Base-by-base conservation (phyloP, 768 basidiomycete genomes). In the Tephrocybe sp. region DNA sequence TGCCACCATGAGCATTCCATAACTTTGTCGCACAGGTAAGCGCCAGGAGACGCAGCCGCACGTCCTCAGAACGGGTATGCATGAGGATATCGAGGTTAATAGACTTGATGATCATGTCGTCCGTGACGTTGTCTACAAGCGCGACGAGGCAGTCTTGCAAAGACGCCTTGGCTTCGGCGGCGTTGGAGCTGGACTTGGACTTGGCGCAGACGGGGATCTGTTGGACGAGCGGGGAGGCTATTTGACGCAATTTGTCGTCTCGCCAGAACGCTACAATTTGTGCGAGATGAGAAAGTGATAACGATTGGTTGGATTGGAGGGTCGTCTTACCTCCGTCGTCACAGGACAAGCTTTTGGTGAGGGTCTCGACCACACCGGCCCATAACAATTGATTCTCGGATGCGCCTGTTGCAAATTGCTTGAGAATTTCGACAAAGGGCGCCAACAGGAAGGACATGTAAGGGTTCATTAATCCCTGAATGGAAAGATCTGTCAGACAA, bases 211-310 rank as follows among this genome's bases (percentile, higher is more conserved):
- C 69, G 4, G 81, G 69, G 14, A 92, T 72, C 66, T 97, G 94
- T 12, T 77, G 71, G 5, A 89, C 73, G 26, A 94, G 56, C 1
- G 79, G 71, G 5, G 78, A 68, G 5, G 81, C 65, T 6, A 95
- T 70, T 48, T 81, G 78, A 7, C 82, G 76, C 19, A 92, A 65
- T 56, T 87, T 88, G 61, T 91, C 85, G 55, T 91, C 87, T 3
- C 89, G 83, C 95, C 95, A 98, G 77, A 90, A 97, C 9, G 75
- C 94, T 95, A 36, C n/a, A n/a, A n/a, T n/a, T n/a, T 16, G 41
- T 55, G 31, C 22, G 39, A 30, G n/a, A 22, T 41, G 38, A 10
- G 4, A 26, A 43, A 20, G 1, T n/a, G 12, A 34, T 14, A 40
- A 32, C 22, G n/a, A n/a, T n/a, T 16, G 35, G 22, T 19, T 14